Evolutionary conservation across 2,329 filamentous ascomycete species (phyloP), one percentile per base, ranked within the genome.

Genomic region (Botrytis porri): DNA sequence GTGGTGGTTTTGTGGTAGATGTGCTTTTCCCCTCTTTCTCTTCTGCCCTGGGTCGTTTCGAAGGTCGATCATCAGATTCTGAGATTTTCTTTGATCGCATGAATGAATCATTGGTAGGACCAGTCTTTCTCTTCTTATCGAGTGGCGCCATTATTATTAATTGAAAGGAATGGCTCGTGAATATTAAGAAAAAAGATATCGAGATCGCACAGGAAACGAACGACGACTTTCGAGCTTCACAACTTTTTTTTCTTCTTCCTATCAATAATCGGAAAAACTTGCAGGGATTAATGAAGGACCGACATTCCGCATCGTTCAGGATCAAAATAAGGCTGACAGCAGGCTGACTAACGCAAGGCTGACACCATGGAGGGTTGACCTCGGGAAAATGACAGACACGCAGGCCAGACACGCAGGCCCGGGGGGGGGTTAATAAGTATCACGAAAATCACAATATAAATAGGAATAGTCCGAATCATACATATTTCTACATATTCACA

Each of bases 81-180:
- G 65, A 66, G 39, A 72, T 43, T 64, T 80, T 80, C 71, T 76
- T 77, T 14, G 80, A 77, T 48, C 80, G 77, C 59, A 77, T 76
- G 71, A 81, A 81, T 16, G 78, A 80, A 57, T 81, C 79, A 69
- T 81, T 81, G 32, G 79, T 80, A 29, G 80, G 80, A 14, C 76
- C 78, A 41, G 37, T 75, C 75, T 80, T 81, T 71, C 78, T 76
- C 48, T 80, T 80, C 73, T 77, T 81, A 41, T 81, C 79, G 54
- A 80, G 77, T 70, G 80, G 78, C 48, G 78, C 80, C 81, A 82
- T 82, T 57, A 32, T 76, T 29, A 61, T 48, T 51, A 22, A 54
- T 18, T 61, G 25, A 43, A 29, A 35, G 25, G 32, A 60, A 48
- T 37, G 41, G 62, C 22, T 67, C 22, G 29, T 37, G 37, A 59